A percentile compares a stretch with the other conserved stretches of the same genome.
Evolutionary conservation across 345 rosid species (phyloP).

Genomic region (Pelargonium nanum): DNA sequence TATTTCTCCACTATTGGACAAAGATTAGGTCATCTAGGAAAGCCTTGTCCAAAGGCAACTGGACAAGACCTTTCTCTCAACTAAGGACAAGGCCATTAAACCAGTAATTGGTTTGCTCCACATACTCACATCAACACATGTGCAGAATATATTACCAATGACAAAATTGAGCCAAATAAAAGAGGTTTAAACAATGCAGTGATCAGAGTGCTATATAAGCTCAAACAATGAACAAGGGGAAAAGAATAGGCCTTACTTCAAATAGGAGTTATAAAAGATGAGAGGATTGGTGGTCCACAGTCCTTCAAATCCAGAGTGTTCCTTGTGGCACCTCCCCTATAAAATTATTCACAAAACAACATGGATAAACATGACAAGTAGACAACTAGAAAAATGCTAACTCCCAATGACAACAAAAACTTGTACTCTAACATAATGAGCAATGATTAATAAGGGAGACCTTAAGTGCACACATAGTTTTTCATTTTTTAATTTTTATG

Average conservation of each 20-base stretch:
- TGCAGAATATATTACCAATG: too few species aligned
- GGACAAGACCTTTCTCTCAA: conserved; percentile 75
- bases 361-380: not conserved
- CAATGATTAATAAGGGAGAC: too few species aligned
- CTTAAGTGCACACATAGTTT: too few species aligned
- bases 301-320: conserved; percentile 90
- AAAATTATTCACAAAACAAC: not conserved
- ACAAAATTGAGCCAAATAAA: not conserved
- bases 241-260: conserved; percentile 36
- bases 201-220: not conserved
- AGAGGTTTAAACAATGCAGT: not conserved
- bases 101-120: not conserved
- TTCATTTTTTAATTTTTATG: too few species aligned
- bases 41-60: conserved; percentile 69
- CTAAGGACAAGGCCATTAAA: conserved; percentile 20
- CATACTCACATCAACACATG: not conserved
- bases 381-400: not conserved
- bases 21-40: conserved; percentile 67
- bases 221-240: not conserved
- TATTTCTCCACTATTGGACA: conserved; percentile 65
- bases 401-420: not conserved
- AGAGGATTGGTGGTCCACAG: conserved; percentile 84
- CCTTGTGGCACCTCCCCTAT: conserved; percentile 93
- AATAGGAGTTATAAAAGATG: conserved; percentile 76
- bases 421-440: not conserved